Evolutionary conservation across 176 grass and related monocot species (phyloP), one percentile per base, ranked within the genome.

Genomic region (Aegilops bicornis): DNA sequence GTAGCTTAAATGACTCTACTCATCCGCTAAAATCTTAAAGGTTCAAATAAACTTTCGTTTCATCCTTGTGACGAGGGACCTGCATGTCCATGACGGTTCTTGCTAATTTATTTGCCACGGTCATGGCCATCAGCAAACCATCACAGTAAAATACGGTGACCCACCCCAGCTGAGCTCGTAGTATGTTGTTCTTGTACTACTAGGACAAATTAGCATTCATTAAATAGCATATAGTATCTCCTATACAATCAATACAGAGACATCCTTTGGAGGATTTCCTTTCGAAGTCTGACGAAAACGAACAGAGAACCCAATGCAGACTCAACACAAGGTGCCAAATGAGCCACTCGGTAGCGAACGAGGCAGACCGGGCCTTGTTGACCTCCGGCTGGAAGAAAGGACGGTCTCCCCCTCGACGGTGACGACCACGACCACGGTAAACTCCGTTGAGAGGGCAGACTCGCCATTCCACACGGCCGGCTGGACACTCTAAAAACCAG

Each of bases 391-490:
- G 65, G 37, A 63, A 80, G 17, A 74, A 63, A 60, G 17, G 62
- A 19, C 25, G 17, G 68, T 30, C 39, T 19, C 22, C 0, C 12
- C 39, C 3, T 80, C 25, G 77, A 61, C 5, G 60, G 45, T 82
- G 79, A 68, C 61, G 70, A 27, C 70, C 86, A 82, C 79, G 43
- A 58, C 54, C 86, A 82, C 79, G 43, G 24, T 13, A 70, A 79
- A 79, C 66, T 63, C 52, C 35, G 48, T 33, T 61, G 33, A 32
- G 62, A 56, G 86, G 43, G 58, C 23, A 80, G 61, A 52, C 42
- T 7, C 8, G 56, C 54, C 85, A 23, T 87, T 84, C 40, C 54
- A 39, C 32, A 25, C 40, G 85, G 56, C 77, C 77, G 85, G 85
- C 77, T 36, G 77, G 45, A 76, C 73, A 76, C 47, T 76, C 73